Base-by-base conservation (phyloP, 139 green algal species). In the Chlorella sp. region DNA sequence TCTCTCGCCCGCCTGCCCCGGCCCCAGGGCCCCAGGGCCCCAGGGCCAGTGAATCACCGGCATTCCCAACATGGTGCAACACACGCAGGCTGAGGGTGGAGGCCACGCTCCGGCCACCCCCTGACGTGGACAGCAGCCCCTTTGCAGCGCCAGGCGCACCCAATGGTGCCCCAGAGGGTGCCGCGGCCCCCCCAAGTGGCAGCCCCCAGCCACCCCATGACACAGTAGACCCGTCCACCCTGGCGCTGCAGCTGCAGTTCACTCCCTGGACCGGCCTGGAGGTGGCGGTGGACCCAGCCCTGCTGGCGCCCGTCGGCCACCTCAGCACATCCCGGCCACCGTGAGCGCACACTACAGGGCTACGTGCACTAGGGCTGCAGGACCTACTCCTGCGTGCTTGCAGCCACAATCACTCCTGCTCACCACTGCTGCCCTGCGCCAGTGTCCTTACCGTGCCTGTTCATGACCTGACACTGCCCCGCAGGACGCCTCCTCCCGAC, bases 221-320 rank as follows among this genome's bases (percentile, higher is more conserved):
- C n/a, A n/a, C 42, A 1, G 49, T 72, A 3, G 42, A 72, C 30
- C 67, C 67, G 14, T 14, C 24, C 42, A 33, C 6, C 26, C 29
- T 72, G 49, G 30, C 24, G 29, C 42, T 72, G 42, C 27, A 65
- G 26, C 67, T 72, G 36, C 42, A 49, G 29, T 72, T 72, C 67
- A 72, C n/a, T n/a, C 67, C 67, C 3, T 72, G 67, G 67, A 27
- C 33, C 20, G 64, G 31, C 6, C 23, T 55, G 32, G 64, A 70
- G 20, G 33, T 70, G 20, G 64, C 50, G 64, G 32, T 70, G 6
- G 30, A 26, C 32, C 64, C 64, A 30, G 64, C 33, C 2, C 33
- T 32, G 5, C 32, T 70, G 22, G 50, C 32, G 17, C 10, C 10
- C 10, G 10, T 55, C 10, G 42, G 42, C 10, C 42, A 55, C 10